Evolutionary conservation across 2,329 filamentous ascomycete genomes (phyloP), one percentile per base, ranked within the genome.

Genomic region (Curvularia hawaiiensis): DNA sequence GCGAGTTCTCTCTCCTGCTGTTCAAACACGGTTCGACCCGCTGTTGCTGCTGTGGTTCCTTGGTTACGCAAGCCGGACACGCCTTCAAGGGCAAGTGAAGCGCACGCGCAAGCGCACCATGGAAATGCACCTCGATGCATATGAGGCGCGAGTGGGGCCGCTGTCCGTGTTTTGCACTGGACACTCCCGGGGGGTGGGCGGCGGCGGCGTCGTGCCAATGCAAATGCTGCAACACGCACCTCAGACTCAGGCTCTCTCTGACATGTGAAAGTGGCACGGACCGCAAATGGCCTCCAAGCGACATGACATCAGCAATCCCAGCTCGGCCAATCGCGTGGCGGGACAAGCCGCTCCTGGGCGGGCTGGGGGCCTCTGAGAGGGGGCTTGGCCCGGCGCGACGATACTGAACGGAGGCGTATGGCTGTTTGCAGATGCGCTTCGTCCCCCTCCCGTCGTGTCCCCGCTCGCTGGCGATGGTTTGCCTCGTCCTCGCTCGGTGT

Each of bases 191-290:
- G 44, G 35, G 10, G 38, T 41, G 18, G 35, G 16, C 24, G 18
- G 50, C 33, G 22, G 22, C 22, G 22, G 22, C 22, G 22, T 24
- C 22, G 50, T 44, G 24, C 50, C 33, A 40, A 38, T 22, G 26
- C 35, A 20, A 50, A 39, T 38, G 28, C 40, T 48, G 43, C 52
- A 35, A 35, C 35, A 54, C 46, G 26, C 26, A 28, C 2, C 26
- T 28, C 9, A 24, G 22, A 24, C 22, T 24, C 22, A 24, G 22
- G 22, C 18, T 4, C 28, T 39, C 33, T 50, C 47, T 53, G 39
- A 30, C 60, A 63, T 63, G 60, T 63, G 60, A 63, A 63, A 63
- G 50, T 50, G 35, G 49, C 54, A 48, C 33, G 12, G 12, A 3
- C 41, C 38, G 44, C 22, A 31, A 45, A 61, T 60, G 59, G 6